Conservation (phyloP, 1,284 basidiomycete species). For the Golubevia pallescens region DNA sequence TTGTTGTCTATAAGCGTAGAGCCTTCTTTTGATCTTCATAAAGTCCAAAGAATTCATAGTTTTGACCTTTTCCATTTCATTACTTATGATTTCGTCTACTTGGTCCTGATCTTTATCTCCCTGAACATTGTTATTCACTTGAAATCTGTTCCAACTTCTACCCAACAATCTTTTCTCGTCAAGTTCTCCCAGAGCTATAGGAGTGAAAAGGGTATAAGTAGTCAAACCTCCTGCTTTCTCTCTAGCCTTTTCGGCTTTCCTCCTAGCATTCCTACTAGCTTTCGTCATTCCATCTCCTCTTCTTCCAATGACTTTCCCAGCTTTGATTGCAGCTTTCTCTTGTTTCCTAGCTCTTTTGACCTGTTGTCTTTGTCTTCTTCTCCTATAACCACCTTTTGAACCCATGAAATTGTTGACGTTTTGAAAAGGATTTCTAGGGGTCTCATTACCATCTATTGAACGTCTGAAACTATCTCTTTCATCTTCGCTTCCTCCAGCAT, state of each 20-base stretch:
- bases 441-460: neutral
- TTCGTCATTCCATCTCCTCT: conserved; percentile 7
- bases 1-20: conserved; percentile 47
- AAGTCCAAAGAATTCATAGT: conserved; percentile 12
- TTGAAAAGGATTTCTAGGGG: neutral
- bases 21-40: conserved; percentile 31
- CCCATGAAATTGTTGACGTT: neutral
- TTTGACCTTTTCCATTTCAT: neutral
- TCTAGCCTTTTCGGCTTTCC: conserved; percentile 45
- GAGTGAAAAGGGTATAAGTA: conserved; percentile 55
- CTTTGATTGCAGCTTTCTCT: neutral
- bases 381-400: neutral
- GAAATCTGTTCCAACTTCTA: neutral
- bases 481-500: neutral
- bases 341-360: neutral
- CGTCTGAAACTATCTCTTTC: neutral
- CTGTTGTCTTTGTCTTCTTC: neutral
- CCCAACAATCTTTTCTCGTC: neutral
- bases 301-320: neutral
- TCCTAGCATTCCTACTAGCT: conserved; percentile 49
- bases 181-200: conserved; percentile 24
- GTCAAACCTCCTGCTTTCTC: conserved; percentile 57
- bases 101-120: neutral
- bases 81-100: neutral
- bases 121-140: neutral